Evolutionary conservation across 139 green algal species (phyloP).

Genomic region (Spirogloea muscicola): DNA sequence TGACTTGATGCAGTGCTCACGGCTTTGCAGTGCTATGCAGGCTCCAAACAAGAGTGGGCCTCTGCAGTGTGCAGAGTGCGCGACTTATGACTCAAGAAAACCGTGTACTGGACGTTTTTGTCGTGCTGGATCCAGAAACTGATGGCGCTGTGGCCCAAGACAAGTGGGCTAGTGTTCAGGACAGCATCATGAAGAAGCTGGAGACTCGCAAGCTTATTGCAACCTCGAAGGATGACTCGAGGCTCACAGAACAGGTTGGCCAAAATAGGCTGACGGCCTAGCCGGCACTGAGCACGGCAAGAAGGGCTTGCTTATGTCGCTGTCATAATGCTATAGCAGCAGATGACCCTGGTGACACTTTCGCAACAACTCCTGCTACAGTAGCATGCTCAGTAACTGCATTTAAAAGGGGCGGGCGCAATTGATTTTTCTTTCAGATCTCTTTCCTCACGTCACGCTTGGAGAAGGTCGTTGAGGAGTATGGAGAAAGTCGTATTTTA

Average conservation of each 20-base stretch:
- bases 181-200: conserved; percentile 18
- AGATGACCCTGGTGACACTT: too few species aligned
- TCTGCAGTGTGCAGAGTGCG: conserved; percentile 13
- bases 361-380: too few species aligned
- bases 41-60: too few species aligned
- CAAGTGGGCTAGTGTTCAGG: background rate
- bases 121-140: conserved; percentile 18
- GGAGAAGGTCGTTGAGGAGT: conserved; percentile 14
- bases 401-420: too few species aligned
- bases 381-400: too few species aligned
- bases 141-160: background rate
- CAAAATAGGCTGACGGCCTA: too few species aligned
- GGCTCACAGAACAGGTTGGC: conserved; percentile 13
- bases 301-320: too few species aligned
- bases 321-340: too few species aligned
- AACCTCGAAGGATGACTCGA: conserved; percentile 3
- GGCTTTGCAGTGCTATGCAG: too few species aligned
- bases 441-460: background rate
- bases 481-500: background rate
- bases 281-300: too few species aligned
- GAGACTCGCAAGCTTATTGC: background rate
- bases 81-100: background rate
- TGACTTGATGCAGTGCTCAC: too few species aligned
- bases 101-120: conserved; percentile 15
- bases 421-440: background rate